Base-by-base conservation (phyloP, 2,329 filamentous ascomycete species). In the Colletotrichum truncatum region DNA sequence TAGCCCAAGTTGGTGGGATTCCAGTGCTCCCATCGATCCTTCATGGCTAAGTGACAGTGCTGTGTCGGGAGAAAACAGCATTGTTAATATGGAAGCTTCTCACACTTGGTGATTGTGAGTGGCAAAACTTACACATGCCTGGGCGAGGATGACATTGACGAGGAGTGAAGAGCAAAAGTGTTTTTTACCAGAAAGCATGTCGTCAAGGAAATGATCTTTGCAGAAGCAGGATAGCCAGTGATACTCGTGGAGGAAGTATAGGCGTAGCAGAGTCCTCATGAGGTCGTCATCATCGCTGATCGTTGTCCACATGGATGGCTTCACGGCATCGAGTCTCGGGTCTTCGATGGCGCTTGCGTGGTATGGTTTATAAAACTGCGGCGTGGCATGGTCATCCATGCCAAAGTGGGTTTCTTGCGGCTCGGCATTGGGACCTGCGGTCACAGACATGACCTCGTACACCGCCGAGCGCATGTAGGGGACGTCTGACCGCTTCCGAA, bases 21-120 rank as follows among this genome's bases (percentile, higher is more conserved):
- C 78, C 78, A 80, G 49, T 75, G 77, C 39, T 79, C 70, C 3
- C 73, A 71, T 0, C 78, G 76, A 2, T 74, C 66, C 1, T 67
- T 41, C 16, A 77, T n/a, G n/a, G n/a, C n/a, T n/a, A n/a, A n/a
- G n/a, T n/a, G n/a, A n/a, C n/a, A n/a, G n/a, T n/a, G n/a, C n/a
- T n/a, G n/a, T n/a, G n/a, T n/a, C n/a, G n/a, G n/a, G n/a, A n/a
- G n/a, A n/a, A n/a, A n/a, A n/a, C n/a, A n/a, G n/a, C n/a, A n/a
- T n/a, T n/a, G n/a, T n/a, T n/a, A n/a, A n/a, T n/a, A n/a, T n/a
- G n/a, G n/a, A n/a, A n/a, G n/a, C n/a, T n/a, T n/a, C n/a, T n/a
- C n/a, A n/a, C n/a, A n/a, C n/a, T n/a, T n/a, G n/a, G n/a, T n/a
- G n/a, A 67, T 0, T 26, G 57, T 1, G 62, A 67, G 53, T 76